Evolutionary conservation across 768 basidiomycete species (phyloP).

Genomic region (Lactarius deliciosus): DNA sequence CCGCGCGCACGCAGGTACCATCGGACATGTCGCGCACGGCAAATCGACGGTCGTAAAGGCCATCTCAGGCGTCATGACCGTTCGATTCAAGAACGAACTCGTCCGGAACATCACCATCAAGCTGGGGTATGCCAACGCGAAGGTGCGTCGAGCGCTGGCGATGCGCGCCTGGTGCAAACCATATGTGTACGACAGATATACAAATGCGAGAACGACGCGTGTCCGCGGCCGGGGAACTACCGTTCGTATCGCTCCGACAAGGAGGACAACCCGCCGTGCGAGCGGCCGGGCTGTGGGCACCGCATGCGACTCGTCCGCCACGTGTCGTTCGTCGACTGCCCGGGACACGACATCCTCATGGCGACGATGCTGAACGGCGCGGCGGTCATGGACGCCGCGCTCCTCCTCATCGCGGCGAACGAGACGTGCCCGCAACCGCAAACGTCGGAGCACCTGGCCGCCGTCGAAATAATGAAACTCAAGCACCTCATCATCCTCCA

Average conservation of each 20-base stretch:
- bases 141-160: conserved; percentile 52
- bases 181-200: conserved; percentile 77
- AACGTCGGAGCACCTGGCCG: conserved; percentile 97
- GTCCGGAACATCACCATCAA: conserved; percentile 99
- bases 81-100: conserved; percentile 98
- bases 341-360: conserved; percentile 99
- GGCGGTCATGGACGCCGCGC: conserved; percentile 98
- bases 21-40: conserved; percentile 98
- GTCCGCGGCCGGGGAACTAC: conserved; percentile 93
- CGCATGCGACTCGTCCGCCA: conserved; percentile 92
- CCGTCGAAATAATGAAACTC: conserved; percentile 99
- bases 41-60: conserved; percentile 98
- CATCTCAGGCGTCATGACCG: conserved; percentile 97
- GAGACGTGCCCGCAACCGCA: conserved; percentile 99
- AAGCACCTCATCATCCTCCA: conserved; percentile 97
- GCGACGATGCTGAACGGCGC: conserved; percentile 99
- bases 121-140: conserved; percentile 98
- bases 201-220: conserved; percentile 92
- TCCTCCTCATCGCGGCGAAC: conserved; percentile 94
- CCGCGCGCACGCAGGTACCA: conserved; percentile 64
- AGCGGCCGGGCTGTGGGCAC: conserved; percentile 86
- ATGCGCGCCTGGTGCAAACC: background rate
- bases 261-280: conserved; percentile 91
- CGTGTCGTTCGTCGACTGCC: conserved; percentile 98
- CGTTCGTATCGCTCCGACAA: conserved; percentile 92